Base-by-base conservation (phyloP, 805 yeast genomes). In the Isabelozyma heimii region DNA sequence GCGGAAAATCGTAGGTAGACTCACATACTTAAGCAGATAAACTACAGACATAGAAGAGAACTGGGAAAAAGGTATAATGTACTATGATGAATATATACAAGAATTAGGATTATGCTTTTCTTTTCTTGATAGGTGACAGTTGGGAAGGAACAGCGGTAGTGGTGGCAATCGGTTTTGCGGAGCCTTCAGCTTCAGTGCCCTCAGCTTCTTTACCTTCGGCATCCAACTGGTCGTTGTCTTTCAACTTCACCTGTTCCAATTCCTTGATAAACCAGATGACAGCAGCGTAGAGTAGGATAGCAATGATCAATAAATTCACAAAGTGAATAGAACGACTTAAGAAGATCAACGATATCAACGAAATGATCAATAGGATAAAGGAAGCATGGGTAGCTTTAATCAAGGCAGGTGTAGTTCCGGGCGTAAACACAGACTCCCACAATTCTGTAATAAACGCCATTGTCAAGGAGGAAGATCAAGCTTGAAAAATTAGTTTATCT, bases 391-490 rank as follows among this genome's bases (percentile, higher is more conserved):
- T 92, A 2, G 98, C 97, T 37, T 77, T 75, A n/a, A 91, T 76
- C 45, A 94, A 76, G 1, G 95, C 90, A 1, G 97, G 97, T 1
- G 94, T 81, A 0, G 96, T 82, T 1, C 99, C 99, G 5, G 98
- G 97, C 14, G 89, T 84, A 68, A 92, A 89, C 26, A 94, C 82
- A 12, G 96, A 88, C 48, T 87, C 85, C 97, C 97, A 91, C 41
- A 92, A 76, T 24, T 87, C 95, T 24, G 68, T 72, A 37, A 87
- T 50, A 61, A 84, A 84, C 14, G 69, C 52, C 68, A 75, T 69
- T 33, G 37, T 33, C 24, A 20, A 20, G 24, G 24, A 20, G 24
- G 24, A 20, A 20, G 24, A 20, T 6, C 24, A 2, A 20, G 24
- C 24, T 20, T 20, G 24, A 20, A 20, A 20, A 20, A 2, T 20